phyloP scores from a whole-genome alignment of 2,329 filamentous ascomycete genomes.

The Penicillium paneum region DNA sequence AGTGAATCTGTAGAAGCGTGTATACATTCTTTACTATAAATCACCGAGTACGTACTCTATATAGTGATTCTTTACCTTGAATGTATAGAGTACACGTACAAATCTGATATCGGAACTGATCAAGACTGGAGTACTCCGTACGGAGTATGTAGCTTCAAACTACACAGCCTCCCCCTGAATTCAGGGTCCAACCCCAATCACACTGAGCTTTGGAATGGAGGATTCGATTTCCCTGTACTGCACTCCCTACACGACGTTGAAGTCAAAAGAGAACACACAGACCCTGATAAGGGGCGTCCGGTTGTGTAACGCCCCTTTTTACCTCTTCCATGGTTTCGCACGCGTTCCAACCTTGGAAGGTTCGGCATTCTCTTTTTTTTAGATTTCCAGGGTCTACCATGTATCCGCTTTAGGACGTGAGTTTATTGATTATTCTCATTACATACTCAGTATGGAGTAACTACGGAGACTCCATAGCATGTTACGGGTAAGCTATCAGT shows the following conservation, averaged over 20 bases:
- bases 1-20: neutral
- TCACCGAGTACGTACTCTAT: neutral
- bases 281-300: conserved; percentile 15
- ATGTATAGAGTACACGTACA: neutral
- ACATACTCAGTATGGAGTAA: neutral
- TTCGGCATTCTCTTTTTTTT: neutral
- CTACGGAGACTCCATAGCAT: neutral
- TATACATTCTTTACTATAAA: neutral
- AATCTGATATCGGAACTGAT: neutral
- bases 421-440: conserved; percentile 7
- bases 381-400: conserved; percentile 22
- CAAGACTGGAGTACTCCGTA: conserved; percentile 1
- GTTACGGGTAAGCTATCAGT: neutral
- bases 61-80: neutral
- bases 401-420: conserved; percentile 7
- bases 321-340: conserved; percentile 2
- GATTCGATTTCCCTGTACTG: neutral
- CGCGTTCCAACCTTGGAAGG: neutral
- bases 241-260: neutral
- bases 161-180: conserved; percentile 29
- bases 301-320: conserved; percentile 5
- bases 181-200: conserved; percentile 8
- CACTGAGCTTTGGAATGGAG: conserved; percentile 16
- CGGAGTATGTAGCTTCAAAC: conserved; percentile 2
- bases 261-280: conserved; percentile 11